These are phyloP conservation scores for Russula vinacea DNA, from an alignment of 768 basidiomycete genomes.

Conservation along the genomic window DNA sequence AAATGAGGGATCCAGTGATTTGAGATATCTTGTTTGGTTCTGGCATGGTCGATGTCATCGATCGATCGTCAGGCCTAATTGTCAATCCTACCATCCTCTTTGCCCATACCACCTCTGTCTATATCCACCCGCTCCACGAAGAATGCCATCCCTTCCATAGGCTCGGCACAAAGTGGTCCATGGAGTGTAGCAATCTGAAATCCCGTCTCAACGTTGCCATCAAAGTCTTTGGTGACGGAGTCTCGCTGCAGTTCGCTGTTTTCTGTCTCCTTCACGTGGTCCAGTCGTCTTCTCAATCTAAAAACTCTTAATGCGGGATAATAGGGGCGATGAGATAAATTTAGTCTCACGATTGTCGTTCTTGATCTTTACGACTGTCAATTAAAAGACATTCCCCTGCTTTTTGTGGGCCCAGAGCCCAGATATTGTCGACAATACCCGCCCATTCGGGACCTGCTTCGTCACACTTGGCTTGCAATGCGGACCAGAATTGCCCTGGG, in stretches of 20 bases:
- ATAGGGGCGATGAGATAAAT: conserved; percentile 18
- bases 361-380: conserved; percentile 55
- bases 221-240: conserved; percentile 53
- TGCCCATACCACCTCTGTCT: conserved; percentile 55
- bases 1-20: conserved; percentile 86
- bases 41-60: conserved; percentile 36
- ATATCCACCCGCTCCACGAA: conserved; percentile 77
- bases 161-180: conserved; percentile 93
- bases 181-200: conserved; percentile 95
- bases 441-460: conserved; percentile 78
- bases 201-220: conserved; percentile 83
- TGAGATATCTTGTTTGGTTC: conserved; percentile 80
- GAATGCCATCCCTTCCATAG: conserved; percentile 89
- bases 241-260: conserved; percentile 30
- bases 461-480: conserved; percentile 58
- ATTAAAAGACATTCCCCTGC: conserved; percentile 85
- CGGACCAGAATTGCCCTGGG: conserved; percentile 78
- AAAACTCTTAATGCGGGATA: conserved; percentile 21
- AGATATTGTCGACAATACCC: conserved; percentile 64
- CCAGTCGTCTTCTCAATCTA: conserved; percentile 54
- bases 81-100: conserved; percentile 56
- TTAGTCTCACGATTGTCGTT: conserved; percentile 54
- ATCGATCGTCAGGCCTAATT: neutral
- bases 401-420: conserved; percentile 89
- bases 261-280: conserved; percentile 38